phyloP scores from a whole-genome alignment of 495 filamentous ascomycete species.

The Achaetomiella virescens region DNA sequence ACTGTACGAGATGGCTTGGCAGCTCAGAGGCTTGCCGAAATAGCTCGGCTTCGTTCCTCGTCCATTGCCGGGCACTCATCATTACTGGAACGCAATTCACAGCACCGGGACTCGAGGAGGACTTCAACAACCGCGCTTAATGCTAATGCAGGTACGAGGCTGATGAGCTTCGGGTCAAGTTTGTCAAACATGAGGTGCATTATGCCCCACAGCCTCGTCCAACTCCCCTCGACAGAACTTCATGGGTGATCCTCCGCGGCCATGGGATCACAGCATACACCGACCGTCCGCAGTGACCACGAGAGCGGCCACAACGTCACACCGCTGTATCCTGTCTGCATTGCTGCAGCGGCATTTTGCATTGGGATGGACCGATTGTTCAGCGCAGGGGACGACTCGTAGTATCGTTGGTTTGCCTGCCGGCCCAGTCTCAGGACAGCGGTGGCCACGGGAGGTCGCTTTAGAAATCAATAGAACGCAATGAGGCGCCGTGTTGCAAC shows the following conservation, averaged over 20 bases:
- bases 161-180: not conserved
- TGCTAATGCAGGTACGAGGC: slow-evolving; percentile 7
- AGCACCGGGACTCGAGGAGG: not conserved
- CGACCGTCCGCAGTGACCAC: not conserved
- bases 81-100: not conserved
- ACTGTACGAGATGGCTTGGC: not conserved
- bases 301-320: not conserved
- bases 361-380: not conserved
- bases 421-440: not conserved
- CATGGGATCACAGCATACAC: not conserved
- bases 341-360: not conserved
- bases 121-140: not conserved
- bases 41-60: not conserved
- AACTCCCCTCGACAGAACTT: not conserved
- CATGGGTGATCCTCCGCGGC: not conserved
- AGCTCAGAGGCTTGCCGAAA: not conserved
- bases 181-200: slow-evolving; percentile 6
- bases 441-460: not conserved
- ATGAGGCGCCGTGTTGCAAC: not conserved
- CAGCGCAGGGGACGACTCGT: not conserved
- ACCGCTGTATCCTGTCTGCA: not conserved
- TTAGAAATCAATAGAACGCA: not conserved
- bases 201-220: not conserved
- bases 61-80: too few species aligned
- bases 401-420: not conserved